Percentiles rank a stretch among this genome's conserved stretches.
Evolutionary conservation across 768 basidiomycete species (phyloP).

Genomic region (Tricholoma furcatifolium): DNA sequence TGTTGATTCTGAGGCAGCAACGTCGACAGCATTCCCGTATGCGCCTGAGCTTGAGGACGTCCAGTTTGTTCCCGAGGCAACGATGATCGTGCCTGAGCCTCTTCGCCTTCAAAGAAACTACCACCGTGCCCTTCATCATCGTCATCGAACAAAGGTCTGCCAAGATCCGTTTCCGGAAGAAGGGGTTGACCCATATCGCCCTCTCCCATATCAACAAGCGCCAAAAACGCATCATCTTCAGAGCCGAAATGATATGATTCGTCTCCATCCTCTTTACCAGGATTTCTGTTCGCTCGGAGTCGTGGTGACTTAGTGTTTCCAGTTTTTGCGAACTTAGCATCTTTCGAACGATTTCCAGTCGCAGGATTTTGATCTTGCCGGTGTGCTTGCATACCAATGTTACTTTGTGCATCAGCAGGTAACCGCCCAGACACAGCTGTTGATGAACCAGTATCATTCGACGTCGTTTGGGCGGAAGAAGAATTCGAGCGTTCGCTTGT

Average conservation of each 20-base stretch:
- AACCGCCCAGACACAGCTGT: not conserved
- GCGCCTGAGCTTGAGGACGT: not conserved
- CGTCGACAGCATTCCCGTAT: conserved; percentile 7
- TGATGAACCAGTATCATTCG: not conserved
- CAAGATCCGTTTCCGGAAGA: conserved; percentile 41
- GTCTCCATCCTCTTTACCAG: conserved; percentile 17
- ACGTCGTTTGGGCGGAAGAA: conserved; percentile 4
- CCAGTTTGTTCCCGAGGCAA: not conserved
- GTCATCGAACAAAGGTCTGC: conserved; percentile 41
- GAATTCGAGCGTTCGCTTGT: conserved; percentile 10
- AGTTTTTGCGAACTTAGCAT: not conserved
- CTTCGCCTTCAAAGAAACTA: conserved; percentile 16
- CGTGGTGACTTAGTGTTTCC: not conserved
- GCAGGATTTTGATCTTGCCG: too few species aligned
- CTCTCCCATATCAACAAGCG: conserved; percentile 51
- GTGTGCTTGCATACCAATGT: not conserved
- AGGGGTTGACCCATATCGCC: conserved; percentile 43
- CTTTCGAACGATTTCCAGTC: not conserved
- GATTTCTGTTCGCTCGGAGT: conserved; percentile 3
- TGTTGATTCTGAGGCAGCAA: conserved; percentile 7
- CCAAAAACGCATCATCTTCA: conserved; percentile 68
- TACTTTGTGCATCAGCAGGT: not conserved
- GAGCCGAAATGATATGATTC: conserved; percentile 54
- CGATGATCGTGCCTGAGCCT: conserved; percentile 6
- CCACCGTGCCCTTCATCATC: conserved; percentile 22